These are phyloP conservation scores for Calonectria hawksworthii DNA, from an alignment of 2,329 filamentous ascomycete species.

Conservation along the genomic window DNA sequence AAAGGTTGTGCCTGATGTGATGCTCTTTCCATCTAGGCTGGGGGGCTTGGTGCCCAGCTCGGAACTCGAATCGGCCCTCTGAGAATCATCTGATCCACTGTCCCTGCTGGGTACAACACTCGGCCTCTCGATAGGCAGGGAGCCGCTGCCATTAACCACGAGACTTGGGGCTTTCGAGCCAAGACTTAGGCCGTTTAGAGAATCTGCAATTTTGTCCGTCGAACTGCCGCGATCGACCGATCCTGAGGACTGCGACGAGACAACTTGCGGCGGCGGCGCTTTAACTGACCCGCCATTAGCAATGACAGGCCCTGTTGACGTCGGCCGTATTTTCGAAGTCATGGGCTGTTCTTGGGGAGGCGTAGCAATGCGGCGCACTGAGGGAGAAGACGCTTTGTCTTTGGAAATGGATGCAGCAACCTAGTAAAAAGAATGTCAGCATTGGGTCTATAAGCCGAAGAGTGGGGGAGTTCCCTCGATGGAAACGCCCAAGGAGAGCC, in stretches of 20 bases:
- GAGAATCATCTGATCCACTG: slow-evolving; percentile 68
- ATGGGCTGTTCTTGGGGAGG: slow-evolving; percentile 43
- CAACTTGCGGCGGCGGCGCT: slow-evolving; percentile 31
- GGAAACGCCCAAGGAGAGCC: neutral
- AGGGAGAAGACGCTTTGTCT: slow-evolving; percentile 45
- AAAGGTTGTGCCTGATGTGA: slow-evolving; percentile 94
- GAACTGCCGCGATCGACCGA: slow-evolving; percentile 34
- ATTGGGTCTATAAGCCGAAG: slow-evolving; percentile 20
- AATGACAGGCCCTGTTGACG: slow-evolving; percentile 41
- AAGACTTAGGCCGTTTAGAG: slow-evolving; percentile 50
- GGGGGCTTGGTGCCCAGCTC: slow-evolving; percentile 84
- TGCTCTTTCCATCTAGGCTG: slow-evolving; percentile 93
- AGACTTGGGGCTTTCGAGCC: slow-evolving; percentile 54
- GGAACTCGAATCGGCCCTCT: slow-evolving; percentile 73
- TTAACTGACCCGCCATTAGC: slow-evolving; percentile 44
- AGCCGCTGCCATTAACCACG: slow-evolving; percentile 65
- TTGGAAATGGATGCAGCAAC: slow-evolving; percentile 62
- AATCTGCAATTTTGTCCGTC: slow-evolving; percentile 46
- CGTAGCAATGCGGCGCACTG: slow-evolving; percentile 46
- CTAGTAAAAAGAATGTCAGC: slow-evolving; percentile 50
- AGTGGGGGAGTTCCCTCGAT: neutral
- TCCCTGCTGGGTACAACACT: slow-evolving; percentile 54
- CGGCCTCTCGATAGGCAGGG: slow-evolving; percentile 54
- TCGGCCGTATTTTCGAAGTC: slow-evolving; percentile 33
- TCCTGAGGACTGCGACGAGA: slow-evolving; percentile 36